Evolutionary conservation across 192 early-diverging fungal genomes (phyloP).

Genomic region (Thamnidium elegans): DNA sequence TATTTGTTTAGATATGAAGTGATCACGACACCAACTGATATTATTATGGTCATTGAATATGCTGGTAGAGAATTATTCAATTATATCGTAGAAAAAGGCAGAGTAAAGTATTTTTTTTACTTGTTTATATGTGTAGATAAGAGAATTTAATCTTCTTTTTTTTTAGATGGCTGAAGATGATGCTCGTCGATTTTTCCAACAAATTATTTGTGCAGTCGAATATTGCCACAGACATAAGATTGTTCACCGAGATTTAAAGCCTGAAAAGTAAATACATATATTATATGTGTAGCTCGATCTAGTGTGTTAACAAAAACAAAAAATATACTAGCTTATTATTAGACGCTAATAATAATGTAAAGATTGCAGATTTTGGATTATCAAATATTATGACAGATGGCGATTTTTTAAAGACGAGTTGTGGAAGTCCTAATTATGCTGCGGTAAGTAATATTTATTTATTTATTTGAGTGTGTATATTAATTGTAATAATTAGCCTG

Average conservation of each 20-base stretch:
- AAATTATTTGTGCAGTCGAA: slow-evolving; percentile 92
- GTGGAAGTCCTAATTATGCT: slow-evolving; percentile 83
- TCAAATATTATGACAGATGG: slow-evolving; percentile 90
- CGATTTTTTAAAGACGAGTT: slow-evolving; percentile 83
- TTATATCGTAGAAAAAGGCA: slow-evolving; percentile 78
- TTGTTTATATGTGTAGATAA: background rate
- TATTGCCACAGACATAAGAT: slow-evolving; percentile 94
- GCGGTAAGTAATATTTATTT: slow-evolving; percentile 41
- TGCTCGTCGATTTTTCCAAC: slow-evolving; percentile 91
- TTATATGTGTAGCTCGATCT: background rate
- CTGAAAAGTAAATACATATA: slow-evolving; percentile 59
- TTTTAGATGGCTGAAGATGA: slow-evolving; percentile 76
- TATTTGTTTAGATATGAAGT: slow-evolving; percentile 81
- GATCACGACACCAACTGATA: slow-evolving; percentile 93
- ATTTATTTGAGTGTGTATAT: background rate
- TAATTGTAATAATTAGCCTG: slow-evolving; percentile 44
- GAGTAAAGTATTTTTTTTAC: slow-evolving; percentile 33
- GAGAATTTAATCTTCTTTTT: background rate
- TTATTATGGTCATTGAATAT: slow-evolving; percentile 94
- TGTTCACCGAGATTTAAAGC: slow-evolving; percentile 79
- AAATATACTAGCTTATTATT: slow-evolving; percentile 64
- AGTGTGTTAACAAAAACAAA: background rate
- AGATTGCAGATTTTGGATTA: slow-evolving; percentile 98
- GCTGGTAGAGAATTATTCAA: slow-evolving; percentile 84
- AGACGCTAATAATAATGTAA: slow-evolving; percentile 89